Evolutionary conservation across 164 flowering plant species (phyloP).

Genomic region (Nymphaea colorata): DNA sequence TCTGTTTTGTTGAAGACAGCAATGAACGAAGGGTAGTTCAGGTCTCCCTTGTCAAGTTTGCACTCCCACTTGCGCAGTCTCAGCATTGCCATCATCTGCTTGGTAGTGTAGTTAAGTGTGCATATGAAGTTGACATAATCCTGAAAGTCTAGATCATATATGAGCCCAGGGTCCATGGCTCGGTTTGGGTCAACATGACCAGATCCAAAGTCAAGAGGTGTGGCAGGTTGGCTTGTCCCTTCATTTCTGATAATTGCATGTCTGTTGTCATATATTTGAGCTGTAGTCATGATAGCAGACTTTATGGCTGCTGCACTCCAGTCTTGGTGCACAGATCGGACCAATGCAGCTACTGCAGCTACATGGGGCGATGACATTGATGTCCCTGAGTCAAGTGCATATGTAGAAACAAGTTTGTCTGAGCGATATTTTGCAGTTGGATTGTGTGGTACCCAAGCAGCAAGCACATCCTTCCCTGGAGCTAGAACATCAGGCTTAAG

Average conservation of each 20-base stretch:
- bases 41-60: slow-evolving; percentile 28
- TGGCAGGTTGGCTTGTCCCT: slow-evolving; percentile 20
- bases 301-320: slow-evolving; percentile 71
- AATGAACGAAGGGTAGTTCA: slow-evolving; percentile 68
- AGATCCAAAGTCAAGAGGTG: slow-evolving; percentile 56
- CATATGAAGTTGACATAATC: slow-evolving; percentile 53
- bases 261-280: slow-evolving; percentile 31
- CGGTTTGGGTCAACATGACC: slow-evolving; percentile 59
- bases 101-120: slow-evolving; percentile 32
- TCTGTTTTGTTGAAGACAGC: slow-evolving; percentile 22
- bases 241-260: slow-evolving; percentile 17
- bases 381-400: slow-evolving; percentile 48
- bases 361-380: slow-evolving; percentile 74
- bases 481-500: slow-evolving; percentile 59
- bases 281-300: slow-evolving; percentile 70
- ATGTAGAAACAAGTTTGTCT: slow-evolving; percentile 15
- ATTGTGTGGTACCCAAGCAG: slow-evolving; percentile 34
- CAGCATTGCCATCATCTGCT: slow-evolving; percentile 35
- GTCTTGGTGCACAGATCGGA: slow-evolving; percentile 43
- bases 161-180: slow-evolving; percentile 66
- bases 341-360: slow-evolving; percentile 49
- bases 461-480: slow-evolving; percentile 40
- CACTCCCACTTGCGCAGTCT: slow-evolving; percentile 18
- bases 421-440: slow-evolving; percentile 6
- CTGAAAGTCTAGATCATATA: slow-evolving; percentile 28